Evolutionary conservation across 2,329 filamentous ascomycete species (phyloP), one percentile per base, ranked within the genome.

Genomic region (Fusarium bactridioides): DNA sequence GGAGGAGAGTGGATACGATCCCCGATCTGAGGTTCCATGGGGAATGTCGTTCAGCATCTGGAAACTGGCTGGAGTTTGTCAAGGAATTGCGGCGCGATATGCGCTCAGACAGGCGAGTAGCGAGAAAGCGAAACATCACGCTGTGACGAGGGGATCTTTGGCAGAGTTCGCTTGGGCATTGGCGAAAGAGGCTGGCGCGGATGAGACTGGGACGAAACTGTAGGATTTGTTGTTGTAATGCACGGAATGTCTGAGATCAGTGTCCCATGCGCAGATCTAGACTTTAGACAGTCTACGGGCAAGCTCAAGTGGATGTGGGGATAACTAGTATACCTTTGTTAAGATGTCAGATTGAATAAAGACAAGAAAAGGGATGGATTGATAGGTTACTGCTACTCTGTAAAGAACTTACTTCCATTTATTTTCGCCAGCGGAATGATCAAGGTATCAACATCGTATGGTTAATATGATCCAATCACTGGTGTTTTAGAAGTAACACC

Each of bases 1-100:
- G 43, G 75, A 79, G 65, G 72, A 88, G 7, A 89, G 91, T 4
- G 92, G 92, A 21, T 97, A 93, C 88, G 88, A 94, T 80, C 90
- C 92, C 1, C 83, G 82, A 3, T 81, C 85, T 25, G 89, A 91
- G 78, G 81, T 91, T 57, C 81, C 83, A 56, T 92, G 87, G 88
- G 89, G 89, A 38, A 82, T 86, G 78, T 88, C 90, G 4, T 92
- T 92, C 78, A 87, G 84, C 77, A 85, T 90, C 45, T 91, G 90
- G 80, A 86, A 89, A 75, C 82, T 86, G 59, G 85, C 89, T 35
- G 90, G 86, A 56, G 90, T 93, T 70, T 88, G 86, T 75, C 96
- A 99, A 84, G 96, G 96, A 7, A 98, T 99, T 80, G 95, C 95
- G 54, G 96, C 96, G 55, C 86, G 96, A 72, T 93, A 93, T 80